A percentile compares a stretch with the other conserved stretches of the same genome.
phyloP scores from a whole-genome alignment of 169 alveolate species.

The Cryptosporidium parvum region DNA sequence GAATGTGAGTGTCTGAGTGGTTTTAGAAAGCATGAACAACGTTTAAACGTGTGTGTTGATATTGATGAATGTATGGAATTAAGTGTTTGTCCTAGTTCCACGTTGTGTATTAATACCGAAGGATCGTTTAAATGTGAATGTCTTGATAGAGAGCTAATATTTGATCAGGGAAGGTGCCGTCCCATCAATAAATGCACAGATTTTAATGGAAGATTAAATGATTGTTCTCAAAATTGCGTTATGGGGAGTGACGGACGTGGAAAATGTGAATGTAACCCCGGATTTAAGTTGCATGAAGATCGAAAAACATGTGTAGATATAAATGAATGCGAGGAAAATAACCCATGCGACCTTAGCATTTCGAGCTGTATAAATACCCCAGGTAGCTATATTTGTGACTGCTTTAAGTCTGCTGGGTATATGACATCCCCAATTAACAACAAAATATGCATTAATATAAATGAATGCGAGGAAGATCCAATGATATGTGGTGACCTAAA shows the following conservation, averaged over 20 bases:
- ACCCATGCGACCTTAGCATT: slow-evolving; percentile 78
- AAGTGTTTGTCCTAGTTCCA: slow-evolving; percentile 77
- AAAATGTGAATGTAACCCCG: slow-evolving; percentile 76
- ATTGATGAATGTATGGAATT: slow-evolving; percentile 79
- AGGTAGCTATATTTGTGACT: slow-evolving; percentile 79
- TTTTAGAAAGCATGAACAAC: slow-evolving; percentile 75
- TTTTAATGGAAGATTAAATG: slow-evolving; percentile 78
- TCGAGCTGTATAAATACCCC: slow-evolving; percentile 77
- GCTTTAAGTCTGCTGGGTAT: slow-evolving; percentile 77
- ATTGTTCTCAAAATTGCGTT: slow-evolving; percentile 78
- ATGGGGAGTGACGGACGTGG: slow-evolving; percentile 76
- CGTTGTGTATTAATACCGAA: slow-evolving; percentile 77
- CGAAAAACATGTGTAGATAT: slow-evolving; percentile 79
- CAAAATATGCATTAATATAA: slow-evolving; percentile 76
- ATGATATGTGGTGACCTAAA: slow-evolving; percentile 80
- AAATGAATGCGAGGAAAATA: slow-evolving; percentile 77
- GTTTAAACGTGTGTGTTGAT: slow-evolving; percentile 76
- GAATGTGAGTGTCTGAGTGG: slow-evolving; percentile 78
- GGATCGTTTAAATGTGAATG: slow-evolving; percentile 80
- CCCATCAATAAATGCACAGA: slow-evolving; percentile 79
- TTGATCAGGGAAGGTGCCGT: slow-evolving; percentile 78
- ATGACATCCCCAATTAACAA: slow-evolving; percentile 62
- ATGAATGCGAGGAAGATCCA: slow-evolving; percentile 80
- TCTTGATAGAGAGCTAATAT: slow-evolving; percentile 72
- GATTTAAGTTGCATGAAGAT: slow-evolving; percentile 74